Conservation (phyloP, 169 alveolate species). For the Cryptosporidium canis region DNA sequence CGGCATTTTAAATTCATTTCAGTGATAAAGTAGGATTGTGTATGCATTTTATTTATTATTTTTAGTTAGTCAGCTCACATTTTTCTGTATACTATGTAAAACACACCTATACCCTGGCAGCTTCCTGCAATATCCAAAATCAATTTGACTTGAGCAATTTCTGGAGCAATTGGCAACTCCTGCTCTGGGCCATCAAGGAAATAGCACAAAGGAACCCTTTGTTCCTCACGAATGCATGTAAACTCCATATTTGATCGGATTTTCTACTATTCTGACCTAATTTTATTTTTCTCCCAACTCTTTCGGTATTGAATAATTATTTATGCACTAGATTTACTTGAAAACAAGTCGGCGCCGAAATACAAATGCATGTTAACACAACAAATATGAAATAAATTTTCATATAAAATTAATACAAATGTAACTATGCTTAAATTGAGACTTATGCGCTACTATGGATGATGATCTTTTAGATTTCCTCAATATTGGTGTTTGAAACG, state of each 20-base stretch:
- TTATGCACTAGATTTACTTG: not conserved
- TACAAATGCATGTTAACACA: too few species aligned
- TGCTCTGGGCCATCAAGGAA: not conserved
- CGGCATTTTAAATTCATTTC: too few species aligned
- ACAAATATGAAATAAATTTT: too few species aligned
- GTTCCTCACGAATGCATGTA: not conserved
- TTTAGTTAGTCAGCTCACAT: not conserved
- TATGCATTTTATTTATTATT: too few species aligned
- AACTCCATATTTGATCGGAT: conserved; percentile 11
- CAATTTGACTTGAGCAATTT: not conserved
- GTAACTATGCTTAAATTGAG: too few species aligned
- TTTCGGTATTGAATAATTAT: not conserved
- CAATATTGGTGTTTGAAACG: conserved; percentile 8
- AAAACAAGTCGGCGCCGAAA: not conserved
- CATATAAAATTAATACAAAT: too few species aligned
- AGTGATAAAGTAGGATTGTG: too few species aligned
- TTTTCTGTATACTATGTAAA: not conserved
- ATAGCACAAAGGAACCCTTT: not conserved
- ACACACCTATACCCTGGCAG: conserved; percentile 27
- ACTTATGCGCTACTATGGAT: not conserved
- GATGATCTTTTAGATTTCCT: conserved; percentile 15
- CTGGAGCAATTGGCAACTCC: not conserved
- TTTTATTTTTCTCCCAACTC: not conserved
- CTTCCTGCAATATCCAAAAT: conserved; percentile 48
- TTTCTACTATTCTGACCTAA: not conserved